phyloP scores from a whole-genome alignment of 345 rosid genomes.

The Linum lewisii region DNA sequence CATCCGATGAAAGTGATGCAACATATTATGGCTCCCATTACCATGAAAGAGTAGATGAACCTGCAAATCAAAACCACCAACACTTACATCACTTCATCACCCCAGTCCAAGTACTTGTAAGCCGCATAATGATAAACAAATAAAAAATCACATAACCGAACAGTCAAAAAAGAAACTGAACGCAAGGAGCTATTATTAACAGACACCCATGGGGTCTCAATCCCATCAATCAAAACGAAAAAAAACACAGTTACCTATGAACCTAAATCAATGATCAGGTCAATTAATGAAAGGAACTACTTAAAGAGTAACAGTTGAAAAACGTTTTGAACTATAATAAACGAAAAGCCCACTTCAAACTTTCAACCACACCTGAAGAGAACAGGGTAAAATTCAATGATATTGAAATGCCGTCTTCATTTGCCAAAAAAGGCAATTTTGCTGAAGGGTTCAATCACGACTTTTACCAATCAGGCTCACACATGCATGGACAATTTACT shows the following conservation, averaged over 20 bases:
- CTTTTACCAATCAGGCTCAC: neutral
- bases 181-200: neutral
- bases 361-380: no score
- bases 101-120: constrained; percentile 6
- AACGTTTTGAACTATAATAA: no score
- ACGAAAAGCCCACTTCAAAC: no score
- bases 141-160: no score
- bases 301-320: no score
- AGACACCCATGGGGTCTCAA: neutral
- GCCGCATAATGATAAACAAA: constrained; percentile 3
- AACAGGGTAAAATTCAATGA: no score
- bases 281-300: neutral
- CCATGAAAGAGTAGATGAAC: constrained; percentile 95
- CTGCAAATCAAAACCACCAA: constrained; percentile 41
- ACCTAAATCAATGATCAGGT: neutral
- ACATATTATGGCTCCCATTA: constrained; percentile 67
- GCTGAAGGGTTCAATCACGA: neutral
- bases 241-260: neutral
- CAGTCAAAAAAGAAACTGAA: constrained; percentile 5
- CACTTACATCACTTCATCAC: constrained; percentile 13
- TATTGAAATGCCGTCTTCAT: neutral
- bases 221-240: neutral
- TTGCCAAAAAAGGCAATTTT: neutral
- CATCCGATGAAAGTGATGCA: constrained; percentile 66
- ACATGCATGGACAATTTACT: neutral